A percentile compares a stretch with the other conserved stretches of the same genome.
phyloP scores from a whole-genome alignment of 345 rosid species.

The Gossypium bickii region DNA sequence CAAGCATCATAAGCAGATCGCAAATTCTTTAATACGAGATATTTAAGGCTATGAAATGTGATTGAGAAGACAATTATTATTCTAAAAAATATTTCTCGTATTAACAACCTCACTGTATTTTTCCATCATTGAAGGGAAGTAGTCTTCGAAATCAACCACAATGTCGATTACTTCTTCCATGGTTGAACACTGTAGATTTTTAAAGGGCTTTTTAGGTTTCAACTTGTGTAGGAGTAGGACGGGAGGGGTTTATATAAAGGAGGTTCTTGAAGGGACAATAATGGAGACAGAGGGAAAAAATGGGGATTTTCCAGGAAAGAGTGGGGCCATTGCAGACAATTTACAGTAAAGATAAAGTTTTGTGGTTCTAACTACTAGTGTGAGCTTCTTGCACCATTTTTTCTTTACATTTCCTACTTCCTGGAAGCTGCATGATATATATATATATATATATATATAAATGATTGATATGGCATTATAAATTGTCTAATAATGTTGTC shows the following conservation, averaged over 20 bases:
- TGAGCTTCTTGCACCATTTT: slow-evolving; percentile 27
- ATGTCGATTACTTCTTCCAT: slow-evolving; percentile 19
- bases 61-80: too few relatives aligned
- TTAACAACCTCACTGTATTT: slow-evolving; percentile 21
- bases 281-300: not conserved
- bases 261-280: not conserved
- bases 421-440: slow-evolving; percentile 43
- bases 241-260: slow-evolving; percentile 24
- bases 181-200: not conserved
- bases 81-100: too few relatives aligned
- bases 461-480: too few relatives aligned
- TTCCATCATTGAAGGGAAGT: slow-evolving; percentile 51
- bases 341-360: not conserved
- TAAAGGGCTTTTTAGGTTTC: not conserved
- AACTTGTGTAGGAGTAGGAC: not conserved
- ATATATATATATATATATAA: too few relatives aligned
- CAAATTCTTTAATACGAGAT: too few relatives aligned
- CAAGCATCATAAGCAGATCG: fast-evolving
- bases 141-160: slow-evolving; percentile 47
- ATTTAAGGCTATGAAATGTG: too few relatives aligned
- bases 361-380: not conserved
- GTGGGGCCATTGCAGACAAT: slow-evolving; percentile 1
- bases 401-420: slow-evolving; percentile 33
- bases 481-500: too few relatives aligned
- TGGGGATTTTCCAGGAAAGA: too few relatives aligned